These are phyloP conservation scores for Chrysophaeum taylorii DNA, from an alignment of 352 stramenopile genomes.

Conservation along the genomic window DNA sequence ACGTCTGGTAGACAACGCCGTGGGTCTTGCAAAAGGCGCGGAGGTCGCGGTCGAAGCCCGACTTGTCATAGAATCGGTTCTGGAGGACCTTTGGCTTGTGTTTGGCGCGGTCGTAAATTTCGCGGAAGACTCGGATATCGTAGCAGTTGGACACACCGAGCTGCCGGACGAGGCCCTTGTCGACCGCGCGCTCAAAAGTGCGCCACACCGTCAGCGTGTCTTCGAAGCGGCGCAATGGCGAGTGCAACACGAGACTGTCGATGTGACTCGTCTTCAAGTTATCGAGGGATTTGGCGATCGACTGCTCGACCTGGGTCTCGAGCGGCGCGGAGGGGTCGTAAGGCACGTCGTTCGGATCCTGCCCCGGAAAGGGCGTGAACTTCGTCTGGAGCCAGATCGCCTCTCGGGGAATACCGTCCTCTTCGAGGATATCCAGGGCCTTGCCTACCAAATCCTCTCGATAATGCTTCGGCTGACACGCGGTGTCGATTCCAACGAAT, in stretches of 20 bases:
- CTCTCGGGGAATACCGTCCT: constrained; percentile 18
- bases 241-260: constrained; percentile 32
- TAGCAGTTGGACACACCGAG: constrained; percentile 33
- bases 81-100: constrained; percentile 28
- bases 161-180: constrained; percentile 11
- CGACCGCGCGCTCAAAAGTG: constrained; percentile 21
- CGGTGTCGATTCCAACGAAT: constrained; percentile 33
- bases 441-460: constrained; percentile 25
- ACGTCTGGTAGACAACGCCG: constrained; percentile 30
- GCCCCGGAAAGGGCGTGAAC: constrained; percentile 29
- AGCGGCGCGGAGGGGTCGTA: constrained; percentile 21
- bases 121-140: constrained; percentile 13
- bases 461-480: constrained; percentile 38
- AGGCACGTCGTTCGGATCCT: constrained; percentile 26
- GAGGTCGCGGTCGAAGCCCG: constrained; percentile 27
- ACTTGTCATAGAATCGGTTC: constrained; percentile 31
- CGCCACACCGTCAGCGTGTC: constrained; percentile 30
- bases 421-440: constrained; percentile 16
- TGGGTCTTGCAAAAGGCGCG: constrained; percentile 23
- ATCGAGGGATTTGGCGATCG: constrained; percentile 15
- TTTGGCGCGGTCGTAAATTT: constrained; percentile 20
- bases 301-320: constrained; percentile 20
- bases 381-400: constrained; percentile 36
- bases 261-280: constrained; percentile 30
- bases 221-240: constrained; percentile 20